Percentiles rank a stretch among this genome's conserved stretches.
Conservation (phyloP, 2,329 filamentous ascomycete genomes). For the Botrytis pseudocinerea region DNA sequence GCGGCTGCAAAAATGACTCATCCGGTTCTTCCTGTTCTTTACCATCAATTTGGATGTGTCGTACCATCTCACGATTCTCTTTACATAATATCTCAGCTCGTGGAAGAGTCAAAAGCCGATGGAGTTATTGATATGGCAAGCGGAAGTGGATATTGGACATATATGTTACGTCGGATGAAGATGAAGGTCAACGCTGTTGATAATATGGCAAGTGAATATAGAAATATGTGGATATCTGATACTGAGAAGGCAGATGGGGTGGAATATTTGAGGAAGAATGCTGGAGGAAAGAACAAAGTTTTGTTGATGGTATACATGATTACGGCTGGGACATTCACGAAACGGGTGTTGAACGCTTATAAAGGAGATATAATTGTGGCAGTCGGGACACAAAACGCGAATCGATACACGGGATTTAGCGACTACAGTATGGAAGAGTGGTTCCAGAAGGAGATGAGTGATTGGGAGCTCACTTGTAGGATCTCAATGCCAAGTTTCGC, state of each 20-base stretch:
- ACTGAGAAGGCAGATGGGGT: slow-evolving; percentile 63
- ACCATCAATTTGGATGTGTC: slow-evolving; percentile 77
- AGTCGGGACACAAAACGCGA: slow-evolving; percentile 72
- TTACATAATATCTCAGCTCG: slow-evolving; percentile 57
- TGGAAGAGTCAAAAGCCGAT: slow-evolving; percentile 40
- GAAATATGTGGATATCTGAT: slow-evolving; percentile 67
- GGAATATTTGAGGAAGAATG: slow-evolving; percentile 54
- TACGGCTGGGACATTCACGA: slow-evolving; percentile 64
- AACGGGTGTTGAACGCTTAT: slow-evolving; percentile 60
- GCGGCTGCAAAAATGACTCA: slow-evolving; percentile 58
- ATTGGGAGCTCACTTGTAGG: slow-evolving; percentile 62
- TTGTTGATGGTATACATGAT: slow-evolving; percentile 73
- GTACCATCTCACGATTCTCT: slow-evolving; percentile 68
- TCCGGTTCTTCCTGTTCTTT: slow-evolving; percentile 69
- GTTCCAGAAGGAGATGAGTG: slow-evolving; percentile 57
- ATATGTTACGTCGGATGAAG: slow-evolving; percentile 63
- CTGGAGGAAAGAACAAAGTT: slow-evolving; percentile 55
- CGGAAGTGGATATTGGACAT: slow-evolving; percentile 76
- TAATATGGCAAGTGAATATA: slow-evolving; percentile 66
- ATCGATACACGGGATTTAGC: slow-evolving; percentile 71
- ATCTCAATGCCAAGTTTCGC: slow-evolving; percentile 72
- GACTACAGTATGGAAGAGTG: slow-evolving; percentile 65
- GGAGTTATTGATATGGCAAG: slow-evolving; percentile 66
- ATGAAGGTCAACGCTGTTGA: slow-evolving; percentile 61
- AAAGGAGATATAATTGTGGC: slow-evolving; percentile 65